phyloP scores from a whole-genome alignment of 495 filamentous ascomycete genomes.

The Hypoxylon perforatum region DNA sequence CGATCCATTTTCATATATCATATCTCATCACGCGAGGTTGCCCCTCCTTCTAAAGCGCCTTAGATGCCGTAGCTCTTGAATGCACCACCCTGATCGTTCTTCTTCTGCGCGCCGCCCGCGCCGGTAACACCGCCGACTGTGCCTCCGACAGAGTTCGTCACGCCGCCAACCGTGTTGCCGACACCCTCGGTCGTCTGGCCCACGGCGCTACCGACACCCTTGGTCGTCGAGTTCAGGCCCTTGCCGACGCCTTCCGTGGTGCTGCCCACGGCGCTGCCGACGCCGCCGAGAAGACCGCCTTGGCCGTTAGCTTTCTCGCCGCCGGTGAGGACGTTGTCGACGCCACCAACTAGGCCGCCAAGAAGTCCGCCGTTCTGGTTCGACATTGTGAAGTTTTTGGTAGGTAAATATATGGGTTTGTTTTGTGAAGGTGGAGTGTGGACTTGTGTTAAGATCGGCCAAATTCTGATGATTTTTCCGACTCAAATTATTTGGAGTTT shows the following conservation, averaged over 20 bases:
- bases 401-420: not conserved
- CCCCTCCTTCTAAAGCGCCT: not conserved
- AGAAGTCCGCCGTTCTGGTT: slow-evolving; percentile 52
- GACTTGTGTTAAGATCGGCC: not conserved
- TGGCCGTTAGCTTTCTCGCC: slow-evolving; percentile 54
- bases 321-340: slow-evolving; percentile 56
- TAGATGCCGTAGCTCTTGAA: slow-evolving; percentile 48
- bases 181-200: slow-evolving; percentile 52
- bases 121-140: slow-evolving; percentile 41
- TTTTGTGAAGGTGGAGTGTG: slow-evolving; percentile 3
- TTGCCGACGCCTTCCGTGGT: slow-evolving; percentile 53
- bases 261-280: slow-evolving; percentile 42
- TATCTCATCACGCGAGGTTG: not conserved
- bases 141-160: slow-evolving; percentile 36
- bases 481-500: not conserved
- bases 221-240: slow-evolving; percentile 48
- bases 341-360: slow-evolving; percentile 50
- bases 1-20: not conserved
- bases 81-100: slow-evolving; percentile 19
- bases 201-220: slow-evolving; percentile 47
- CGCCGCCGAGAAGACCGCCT: slow-evolving; percentile 53
- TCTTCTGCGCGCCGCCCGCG: slow-evolving; percentile 25
- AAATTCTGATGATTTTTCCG: not conserved
- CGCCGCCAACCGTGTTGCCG: slow-evolving; percentile 43
- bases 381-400: slow-evolving; percentile 43